These are phyloP conservation scores for Rutstroemia sp. DNA, from an alignment of 2,329 filamentous ascomycete species.

Conservation along the genomic window DNA sequence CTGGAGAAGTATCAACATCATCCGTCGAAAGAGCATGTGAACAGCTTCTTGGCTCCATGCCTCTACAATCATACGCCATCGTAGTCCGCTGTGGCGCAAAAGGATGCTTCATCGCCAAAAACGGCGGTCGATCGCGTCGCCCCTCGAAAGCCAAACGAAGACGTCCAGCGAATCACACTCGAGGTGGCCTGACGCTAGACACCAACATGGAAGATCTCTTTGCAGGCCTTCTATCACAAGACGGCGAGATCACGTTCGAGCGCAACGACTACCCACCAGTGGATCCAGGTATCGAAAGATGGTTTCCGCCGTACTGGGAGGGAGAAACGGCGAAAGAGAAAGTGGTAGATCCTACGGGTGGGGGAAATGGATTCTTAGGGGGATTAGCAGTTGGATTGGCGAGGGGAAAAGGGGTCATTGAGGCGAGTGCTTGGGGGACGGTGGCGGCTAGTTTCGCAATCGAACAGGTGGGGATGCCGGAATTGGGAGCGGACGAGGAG, in stretches of 20 bases:
- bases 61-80: conserved; percentile 56
- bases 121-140: conserved; percentile 23
- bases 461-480: conserved; percentile 83
- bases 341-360: conserved; percentile 89
- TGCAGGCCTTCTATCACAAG: conserved; percentile 49
- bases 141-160: conserved; percentile 15
- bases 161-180: conserved; percentile 28
- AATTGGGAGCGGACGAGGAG: conserved; percentile 37
- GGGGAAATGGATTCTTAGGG: conserved; percentile 81
- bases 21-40: conserved; percentile 54
- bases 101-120: conserved; percentile 57
- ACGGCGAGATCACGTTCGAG: conserved; percentile 36
- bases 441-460: conserved; percentile 89
- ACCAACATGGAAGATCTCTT: conserved; percentile 58
- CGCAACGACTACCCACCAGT: conserved; percentile 47
- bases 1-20: conserved; percentile 40
- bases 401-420: conserved; percentile 52
- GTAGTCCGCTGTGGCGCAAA: conserved; percentile 66
- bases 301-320: conserved; percentile 71
- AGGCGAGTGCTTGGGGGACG: conserved; percentile 70
- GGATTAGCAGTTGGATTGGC: conserved; percentile 52
- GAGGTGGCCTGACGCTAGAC: conserved; percentile 49
- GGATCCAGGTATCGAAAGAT: conserved; percentile 49
- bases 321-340: background rate
- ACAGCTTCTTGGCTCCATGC: conserved; percentile 56